These are phyloP conservation scores for Hexamita inflata DNA, from an alignment of 208 protist genomes.

Conservation along the genomic window DNA sequence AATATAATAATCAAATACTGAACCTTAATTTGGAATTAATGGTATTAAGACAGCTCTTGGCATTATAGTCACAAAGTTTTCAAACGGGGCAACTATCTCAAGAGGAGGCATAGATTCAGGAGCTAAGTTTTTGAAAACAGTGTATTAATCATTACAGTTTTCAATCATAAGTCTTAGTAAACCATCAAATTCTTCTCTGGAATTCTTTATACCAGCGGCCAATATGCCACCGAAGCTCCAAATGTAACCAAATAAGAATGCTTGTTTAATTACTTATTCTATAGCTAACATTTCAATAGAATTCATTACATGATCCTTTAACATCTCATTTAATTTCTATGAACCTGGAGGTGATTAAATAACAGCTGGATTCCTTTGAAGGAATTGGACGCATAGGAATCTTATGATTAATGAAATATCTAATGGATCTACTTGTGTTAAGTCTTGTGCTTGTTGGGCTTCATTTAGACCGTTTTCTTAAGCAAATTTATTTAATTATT, in stretches of 20 bases:
- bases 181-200: slow-evolving; percentile 72
- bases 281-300: too few relatives aligned
- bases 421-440: neutral
- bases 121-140: neutral
- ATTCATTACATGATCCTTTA: too few relatives aligned
- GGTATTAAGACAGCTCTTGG: neutral
- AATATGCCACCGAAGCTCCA: slow-evolving; percentile 84
- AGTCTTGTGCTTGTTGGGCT: neutral
- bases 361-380: neutral
- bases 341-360: too few relatives aligned
- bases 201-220: slow-evolving; percentile 41
- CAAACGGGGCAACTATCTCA: neutral
- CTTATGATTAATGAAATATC: slow-evolving; percentile 2
- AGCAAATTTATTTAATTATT: slow-evolving; percentile 15
- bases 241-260: slow-evolving; percentile 68
- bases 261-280: slow-evolving; percentile 14
- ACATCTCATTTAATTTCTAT: too few relatives aligned
- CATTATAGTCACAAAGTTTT: neutral
- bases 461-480: slow-evolving; percentile 8
- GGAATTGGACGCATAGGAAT: slow-evolving; percentile 11
- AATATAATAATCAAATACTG: slow-evolving; percentile 75
- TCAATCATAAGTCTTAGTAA: slow-evolving; percentile 62
- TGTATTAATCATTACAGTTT: slow-evolving; percentile 23
- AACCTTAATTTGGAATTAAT: slow-evolving; percentile 60
- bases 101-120: too few relatives aligned